Percentiles rank a stretch among this genome's conserved stretches.
phyloP scores from a whole-genome alignment of 345 rosid genomes.

The Linum usitatissimum region DNA sequence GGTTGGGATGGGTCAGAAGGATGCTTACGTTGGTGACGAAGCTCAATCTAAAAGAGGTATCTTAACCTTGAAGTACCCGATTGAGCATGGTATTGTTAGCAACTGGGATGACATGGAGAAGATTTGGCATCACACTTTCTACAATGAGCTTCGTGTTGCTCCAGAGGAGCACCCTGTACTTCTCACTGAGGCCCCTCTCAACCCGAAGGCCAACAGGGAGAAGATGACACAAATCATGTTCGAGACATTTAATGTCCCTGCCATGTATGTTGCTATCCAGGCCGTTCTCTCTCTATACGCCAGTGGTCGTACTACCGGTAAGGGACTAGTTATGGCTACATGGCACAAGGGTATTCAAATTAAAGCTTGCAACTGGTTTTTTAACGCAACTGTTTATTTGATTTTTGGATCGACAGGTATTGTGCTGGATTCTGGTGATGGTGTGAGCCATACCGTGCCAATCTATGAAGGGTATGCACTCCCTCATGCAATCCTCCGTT shows the following conservation, averaged over 20 bases:
- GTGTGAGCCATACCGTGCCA: constrained; percentile 60
- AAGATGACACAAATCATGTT: constrained; percentile 82
- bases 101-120: constrained; percentile 80
- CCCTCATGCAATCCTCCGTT: constrained; percentile 52
- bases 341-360: neutral
- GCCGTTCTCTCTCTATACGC: constrained; percentile 52
- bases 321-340: neutral
- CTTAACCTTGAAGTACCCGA: constrained; percentile 61
- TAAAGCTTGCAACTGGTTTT: too few relatives aligned
- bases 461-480: constrained; percentile 56
- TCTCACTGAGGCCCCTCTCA: constrained; percentile 55
- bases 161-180: constrained; percentile 60
- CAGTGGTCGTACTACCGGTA: constrained; percentile 61
- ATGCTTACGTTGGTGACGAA: constrained; percentile 69
- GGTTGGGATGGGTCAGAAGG: constrained; percentile 80
- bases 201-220: constrained; percentile 61
- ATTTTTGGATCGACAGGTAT: constrained; percentile 28
- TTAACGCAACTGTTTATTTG: too few relatives aligned
- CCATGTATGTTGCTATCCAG: constrained; percentile 60
- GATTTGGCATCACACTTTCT: constrained; percentile 76
- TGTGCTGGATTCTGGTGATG: constrained; percentile 68
- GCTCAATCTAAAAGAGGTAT: constrained; percentile 74
- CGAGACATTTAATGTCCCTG: constrained; percentile 58
- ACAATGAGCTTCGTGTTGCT: constrained; percentile 65
- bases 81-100: constrained; percentile 68